Evolutionary conservation across 805 yeast species (phyloP), one percentile per base, ranked within the genome.

Genomic region (Saccharomycopsis sp.): DNA sequence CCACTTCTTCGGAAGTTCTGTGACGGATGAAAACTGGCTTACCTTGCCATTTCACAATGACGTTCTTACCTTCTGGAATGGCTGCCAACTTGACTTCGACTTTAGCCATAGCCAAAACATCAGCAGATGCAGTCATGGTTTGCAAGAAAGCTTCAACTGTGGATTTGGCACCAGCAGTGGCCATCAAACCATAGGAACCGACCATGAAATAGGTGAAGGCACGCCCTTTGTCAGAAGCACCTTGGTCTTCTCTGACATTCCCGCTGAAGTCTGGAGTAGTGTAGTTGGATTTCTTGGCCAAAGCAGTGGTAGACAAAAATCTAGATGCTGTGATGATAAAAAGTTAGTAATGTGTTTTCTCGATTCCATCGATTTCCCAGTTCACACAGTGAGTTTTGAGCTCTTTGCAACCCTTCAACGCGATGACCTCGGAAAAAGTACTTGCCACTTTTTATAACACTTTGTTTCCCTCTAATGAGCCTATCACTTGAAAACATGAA

Each of bases 1-100:
- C 85, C 54, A 92, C 88, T 73, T 92, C 99, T 48, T 71, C 76
- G 34, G 75, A 67, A 34, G 98, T 88, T 77, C 99, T 83, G 77
- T 92, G 99, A 76, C 99, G 89, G 65, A 92, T 87, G 70, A 92
- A 92, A 52, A 92, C 96, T 52, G 99, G 99, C 74, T 92, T 92
- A 69, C 99, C 99, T 69, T 94, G 96, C 99, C 99, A 92, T 70
- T 92, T 92, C 54, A 92, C 95, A 59, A 92, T 85, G 51, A 92
- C 94, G 67, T 92, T 92, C 74, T 89, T 89, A 67, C 97, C 97
- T 63, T 80, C 86, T 57, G 99, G 99, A 52, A 92, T 86, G 50
- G 85, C 82, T 43, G 80, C 77, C 57, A 92, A 78, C 63, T 84
- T 88, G 54, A 92, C 96, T 73, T 92, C 98, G 57, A 89, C 96